Percentiles rank a stretch among this genome's conserved stretches.
Evolutionary conservation across 768 basidiomycete genomes (phyloP).

Genomic region (Calocera cornea): DNA sequence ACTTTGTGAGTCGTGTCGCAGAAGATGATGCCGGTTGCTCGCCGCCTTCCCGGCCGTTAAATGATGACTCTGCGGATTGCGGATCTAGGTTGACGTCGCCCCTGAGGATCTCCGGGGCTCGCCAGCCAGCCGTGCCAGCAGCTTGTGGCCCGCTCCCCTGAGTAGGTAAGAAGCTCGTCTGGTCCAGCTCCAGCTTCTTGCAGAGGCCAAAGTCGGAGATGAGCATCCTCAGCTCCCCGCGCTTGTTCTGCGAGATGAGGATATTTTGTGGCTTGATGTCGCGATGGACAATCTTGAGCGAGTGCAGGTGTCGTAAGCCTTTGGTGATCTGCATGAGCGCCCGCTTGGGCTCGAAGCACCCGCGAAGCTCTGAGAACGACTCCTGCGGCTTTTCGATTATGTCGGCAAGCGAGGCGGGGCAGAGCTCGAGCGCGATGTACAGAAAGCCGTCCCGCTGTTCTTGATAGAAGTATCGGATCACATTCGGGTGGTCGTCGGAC

Average conservation of each 20-base stretch:
- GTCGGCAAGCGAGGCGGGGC: slow-evolving; percentile 80
- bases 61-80: slow-evolving; percentile 24
- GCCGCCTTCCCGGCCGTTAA: slow-evolving; percentile 12
- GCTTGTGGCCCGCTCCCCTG: slow-evolving; percentile 68
- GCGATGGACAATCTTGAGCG: slow-evolving; percentile 89
- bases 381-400: slow-evolving; percentile 64
- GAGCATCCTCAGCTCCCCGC: slow-evolving; percentile 58
- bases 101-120: slow-evolving; percentile 88
- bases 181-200: slow-evolving; percentile 87
- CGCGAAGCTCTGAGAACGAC: slow-evolving; percentile 59
- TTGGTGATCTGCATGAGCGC: slow-evolving; percentile 76
- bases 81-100: slow-evolving; percentile 92
- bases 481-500: slow-evolving; percentile 95
- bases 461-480: slow-evolving; percentile 96
- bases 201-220: slow-evolving; percentile 97
- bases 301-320: slow-evolving; percentile 82
- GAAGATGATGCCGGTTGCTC: neutral
- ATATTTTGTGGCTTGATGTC: slow-evolving; percentile 99
- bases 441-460: slow-evolving; percentile 87
- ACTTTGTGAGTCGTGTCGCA: slow-evolving; percentile 68
- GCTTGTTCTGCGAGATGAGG: slow-evolving; percentile 61
- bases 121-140: slow-evolving; percentile 92
- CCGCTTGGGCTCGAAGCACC: slow-evolving; percentile 71
- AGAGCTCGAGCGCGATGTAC: slow-evolving; percentile 93
- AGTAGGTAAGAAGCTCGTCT: slow-evolving; percentile 91